phyloP scores from a whole-genome alignment of 495 filamentous ascomycete genomes.

The Barbatosphaeria neglecta region DNA sequence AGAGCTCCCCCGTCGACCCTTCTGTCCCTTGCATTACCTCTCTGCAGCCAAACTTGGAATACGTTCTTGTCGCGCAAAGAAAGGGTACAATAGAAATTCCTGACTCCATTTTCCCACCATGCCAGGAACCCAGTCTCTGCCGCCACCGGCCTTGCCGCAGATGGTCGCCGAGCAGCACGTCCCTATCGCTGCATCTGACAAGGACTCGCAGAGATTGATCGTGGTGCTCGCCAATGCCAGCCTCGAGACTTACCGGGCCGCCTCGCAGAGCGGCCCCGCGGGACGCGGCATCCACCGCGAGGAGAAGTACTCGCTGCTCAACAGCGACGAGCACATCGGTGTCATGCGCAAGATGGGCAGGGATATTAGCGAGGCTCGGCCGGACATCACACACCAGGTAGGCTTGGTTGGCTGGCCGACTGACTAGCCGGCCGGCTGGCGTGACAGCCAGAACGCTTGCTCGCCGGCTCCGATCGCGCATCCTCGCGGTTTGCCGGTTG shows the following conservation, averaged over 20 bases:
- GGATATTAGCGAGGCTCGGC: slow-evolving; percentile 93
- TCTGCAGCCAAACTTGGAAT: no score
- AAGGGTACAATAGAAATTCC: neutral
- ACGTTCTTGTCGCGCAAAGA: neutral
- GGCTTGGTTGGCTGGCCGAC: no score
- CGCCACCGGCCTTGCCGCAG: slow-evolving; percentile 78
- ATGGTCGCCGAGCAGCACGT: slow-evolving; percentile 86
- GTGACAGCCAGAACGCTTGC: no score
- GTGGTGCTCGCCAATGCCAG: slow-evolving; percentile 96
- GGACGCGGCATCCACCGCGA: slow-evolving; percentile 58
- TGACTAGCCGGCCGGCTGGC: no score
- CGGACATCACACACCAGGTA: slow-evolving; percentile 98
- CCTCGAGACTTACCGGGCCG: slow-evolving; percentile 89
- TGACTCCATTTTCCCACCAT: slow-evolving; percentile 15
- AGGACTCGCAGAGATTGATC: slow-evolving; percentile 79
- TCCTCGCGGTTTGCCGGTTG: no score
- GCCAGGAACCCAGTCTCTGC: slow-evolving; percentile 76
- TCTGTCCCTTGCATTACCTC: no score
- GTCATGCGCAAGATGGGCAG: slow-evolving; percentile 99
- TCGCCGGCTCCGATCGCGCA: no score
- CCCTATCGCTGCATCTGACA: slow-evolving; percentile 73
- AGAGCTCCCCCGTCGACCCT: no score
- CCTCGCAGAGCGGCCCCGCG: slow-evolving; percentile 41
- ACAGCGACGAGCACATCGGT: slow-evolving; percentile 98
- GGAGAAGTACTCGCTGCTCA: slow-evolving; percentile 91